Evolutionary conservation across 2,329 filamentous ascomycete species (phyloP).

Genomic region (Graphilbum ipis-grandicollis): DNA sequence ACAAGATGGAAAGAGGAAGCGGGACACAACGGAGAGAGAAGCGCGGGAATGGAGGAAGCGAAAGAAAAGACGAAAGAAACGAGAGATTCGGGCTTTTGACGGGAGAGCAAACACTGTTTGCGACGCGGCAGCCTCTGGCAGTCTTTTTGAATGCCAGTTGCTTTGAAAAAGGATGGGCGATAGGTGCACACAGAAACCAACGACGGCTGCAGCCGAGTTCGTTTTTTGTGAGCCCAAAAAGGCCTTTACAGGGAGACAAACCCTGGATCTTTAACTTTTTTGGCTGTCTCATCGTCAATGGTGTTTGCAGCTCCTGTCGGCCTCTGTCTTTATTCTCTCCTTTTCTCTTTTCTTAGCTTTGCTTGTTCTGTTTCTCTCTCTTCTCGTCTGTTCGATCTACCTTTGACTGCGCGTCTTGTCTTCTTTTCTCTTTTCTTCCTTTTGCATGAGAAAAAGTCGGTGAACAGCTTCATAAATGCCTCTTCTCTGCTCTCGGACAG

Average conservation of each 20-base stretch:
- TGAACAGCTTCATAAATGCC: conserved; percentile 10
- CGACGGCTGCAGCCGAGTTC: too few relatives aligned
- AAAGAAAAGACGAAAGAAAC: background rate
- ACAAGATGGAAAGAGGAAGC: too few relatives aligned
- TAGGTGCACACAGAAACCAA: too few relatives aligned
- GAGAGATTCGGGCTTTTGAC: too few relatives aligned
- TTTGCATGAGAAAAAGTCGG: conserved; percentile 12
- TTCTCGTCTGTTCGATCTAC: background rate
- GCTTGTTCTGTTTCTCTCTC: too few relatives aligned
- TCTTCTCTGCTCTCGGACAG: background rate
- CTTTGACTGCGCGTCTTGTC: too few relatives aligned
- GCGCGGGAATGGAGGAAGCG: too few relatives aligned
- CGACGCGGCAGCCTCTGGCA: background rate
- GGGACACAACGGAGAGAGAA: too few relatives aligned
- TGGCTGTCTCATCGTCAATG: background rate
- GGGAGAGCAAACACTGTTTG: too few relatives aligned
- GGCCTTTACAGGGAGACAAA: background rate
- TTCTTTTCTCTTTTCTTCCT: conserved; percentile 2
- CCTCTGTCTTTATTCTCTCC: too few relatives aligned
- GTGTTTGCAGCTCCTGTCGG: background rate
- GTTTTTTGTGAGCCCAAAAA: too few relatives aligned
- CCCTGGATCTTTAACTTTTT: background rate
- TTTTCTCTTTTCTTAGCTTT: too few relatives aligned
- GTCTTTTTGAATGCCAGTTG: background rate
- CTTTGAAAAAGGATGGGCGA: background rate